Conservation (phyloP, 1,139 yeast species). For the Pichia terricola region DNA sequence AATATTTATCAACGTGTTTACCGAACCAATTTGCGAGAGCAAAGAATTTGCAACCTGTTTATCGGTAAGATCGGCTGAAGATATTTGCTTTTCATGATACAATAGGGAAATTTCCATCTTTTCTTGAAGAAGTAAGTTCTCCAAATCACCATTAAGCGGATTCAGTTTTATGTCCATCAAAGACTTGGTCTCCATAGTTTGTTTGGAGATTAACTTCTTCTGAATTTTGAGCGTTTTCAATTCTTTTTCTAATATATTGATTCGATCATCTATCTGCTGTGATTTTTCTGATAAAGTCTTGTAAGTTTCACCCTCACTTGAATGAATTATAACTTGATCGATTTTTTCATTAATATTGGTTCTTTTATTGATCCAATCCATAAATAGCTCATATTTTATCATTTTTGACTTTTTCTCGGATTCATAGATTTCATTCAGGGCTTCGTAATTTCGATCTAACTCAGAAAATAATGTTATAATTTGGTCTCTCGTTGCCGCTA, state of each 20-base stretch:
- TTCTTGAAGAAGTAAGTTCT: conserved; percentile 12
- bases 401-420: conserved; percentile 30
- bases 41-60: conserved; percentile 21
- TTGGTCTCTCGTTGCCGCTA: conserved; percentile 26
- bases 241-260: conserved; percentile 32
- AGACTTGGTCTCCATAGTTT: conserved; percentile 38
- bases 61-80: conserved; percentile 6
- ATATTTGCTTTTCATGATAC: conserved; percentile 5
- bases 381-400: conserved; percentile 29
- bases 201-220: conserved; percentile 30
- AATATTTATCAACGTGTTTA: conserved; percentile 19
- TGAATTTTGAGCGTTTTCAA: conserved; percentile 31
- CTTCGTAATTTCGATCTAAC: conserved; percentile 35
- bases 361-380: conserved; percentile 38
- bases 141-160: conserved; percentile 17
- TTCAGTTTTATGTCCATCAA: conserved; percentile 21
- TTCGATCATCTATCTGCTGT: conserved; percentile 32
- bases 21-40: conserved; percentile 22
- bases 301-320: conserved; percentile 38
- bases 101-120: conserved; percentile 13
- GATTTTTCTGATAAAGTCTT: conserved; percentile 31
- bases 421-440: conserved; percentile 41
- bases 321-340: conserved; percentile 29
- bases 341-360: conserved; percentile 30
- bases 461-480: conserved; percentile 25